A percentile compares a stretch with the other conserved stretches of the same genome.
These are phyloP conservation scores for Metschnikowia gruessii DNA, from an alignment of 805 yeast species.

Conservation along the genomic window DNA sequence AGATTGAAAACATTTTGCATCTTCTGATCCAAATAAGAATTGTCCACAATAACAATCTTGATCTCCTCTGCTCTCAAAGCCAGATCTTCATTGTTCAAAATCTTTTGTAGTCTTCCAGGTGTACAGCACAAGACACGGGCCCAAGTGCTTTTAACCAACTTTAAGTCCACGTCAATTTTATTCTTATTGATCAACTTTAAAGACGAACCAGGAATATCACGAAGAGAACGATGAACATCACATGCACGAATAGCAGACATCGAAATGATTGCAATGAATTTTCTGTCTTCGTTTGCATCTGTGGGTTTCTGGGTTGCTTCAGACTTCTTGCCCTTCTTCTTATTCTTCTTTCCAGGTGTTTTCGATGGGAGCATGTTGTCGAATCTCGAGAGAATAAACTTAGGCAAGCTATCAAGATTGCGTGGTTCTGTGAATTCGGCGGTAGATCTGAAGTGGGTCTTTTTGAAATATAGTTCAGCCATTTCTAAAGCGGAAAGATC, in stretches of 20 bases:
- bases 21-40: constrained; percentile 59
- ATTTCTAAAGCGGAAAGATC: constrained; percentile 76
- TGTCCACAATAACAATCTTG: constrained; percentile 56
- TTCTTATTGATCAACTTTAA: constrained; percentile 75
- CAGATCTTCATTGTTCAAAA: constrained; percentile 43
- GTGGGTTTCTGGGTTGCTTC: constrained; percentile 25
- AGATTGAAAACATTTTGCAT: constrained; percentile 59
- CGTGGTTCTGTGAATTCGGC: constrained; percentile 52
- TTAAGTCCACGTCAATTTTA: constrained; percentile 61
- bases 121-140: constrained; percentile 60
- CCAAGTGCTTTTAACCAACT: constrained; percentile 40
- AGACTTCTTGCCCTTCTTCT: constrained; percentile 25
- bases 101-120: constrained; percentile 54
- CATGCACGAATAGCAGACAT: constrained; percentile 87
- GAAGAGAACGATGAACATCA: constrained; percentile 68
- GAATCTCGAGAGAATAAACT: constrained; percentile 53
- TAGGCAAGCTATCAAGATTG: constrained; percentile 51
- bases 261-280: constrained; percentile 53
- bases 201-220: constrained; percentile 49
- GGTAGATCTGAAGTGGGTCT: constrained; percentile 58
- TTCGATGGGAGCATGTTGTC: constrained; percentile 42
- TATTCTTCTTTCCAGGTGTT: constrained; percentile 26
- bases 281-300: constrained; percentile 29
- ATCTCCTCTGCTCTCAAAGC: constrained; percentile 44
- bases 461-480: constrained; percentile 58